Conservation (phyloP, 2,329 filamentous ascomycete genomes). For the Epichloe coenophiala region DNA sequence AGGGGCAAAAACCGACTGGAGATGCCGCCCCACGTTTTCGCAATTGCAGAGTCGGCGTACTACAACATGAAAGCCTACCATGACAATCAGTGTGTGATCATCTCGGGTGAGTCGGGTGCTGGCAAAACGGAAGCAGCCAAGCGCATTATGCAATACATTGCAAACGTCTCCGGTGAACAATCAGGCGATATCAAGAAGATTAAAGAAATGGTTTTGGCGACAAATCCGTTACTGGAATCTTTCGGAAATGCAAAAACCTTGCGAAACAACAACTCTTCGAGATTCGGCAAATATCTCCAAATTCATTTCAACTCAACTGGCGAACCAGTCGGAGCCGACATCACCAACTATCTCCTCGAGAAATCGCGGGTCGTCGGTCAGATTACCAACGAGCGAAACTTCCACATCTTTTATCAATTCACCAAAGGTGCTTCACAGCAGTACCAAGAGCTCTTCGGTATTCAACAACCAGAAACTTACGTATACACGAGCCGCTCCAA, state of each 20-base stretch:
- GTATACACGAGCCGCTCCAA: slow-evolving; percentile 88
- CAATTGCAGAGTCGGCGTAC: slow-evolving; percentile 89
- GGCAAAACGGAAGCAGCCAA: slow-evolving; percentile 98
- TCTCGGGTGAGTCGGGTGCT: slow-evolving; percentile 93
- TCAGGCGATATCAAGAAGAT: slow-evolving; percentile 87
- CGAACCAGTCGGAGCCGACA: slow-evolving; percentile 90
- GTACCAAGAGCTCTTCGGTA: slow-evolving; percentile 76
- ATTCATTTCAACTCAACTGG: slow-evolving; percentile 87
- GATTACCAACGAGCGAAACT: slow-evolving; percentile 90
- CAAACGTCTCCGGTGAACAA: slow-evolving; percentile 78
- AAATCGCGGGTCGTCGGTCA: slow-evolving; percentile 92
- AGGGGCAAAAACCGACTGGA: slow-evolving; percentile 94
- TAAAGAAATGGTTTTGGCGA: slow-evolving; percentile 98
- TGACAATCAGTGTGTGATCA: slow-evolving; percentile 98
- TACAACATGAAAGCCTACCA: slow-evolving; percentile 99
- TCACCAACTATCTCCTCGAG: slow-evolving; percentile 95
- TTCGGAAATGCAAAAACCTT: slow-evolving; percentile 98
- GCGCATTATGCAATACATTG: slow-evolving; percentile 99
- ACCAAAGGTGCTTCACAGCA: slow-evolving; percentile 83
- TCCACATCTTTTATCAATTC: slow-evolving; percentile 99
- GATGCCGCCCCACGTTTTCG: slow-evolving; percentile 90
- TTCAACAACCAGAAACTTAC: slow-evolving; percentile 87
- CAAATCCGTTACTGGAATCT: slow-evolving; percentile 90
- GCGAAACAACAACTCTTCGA: slow-evolving; percentile 96
- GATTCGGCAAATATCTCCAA: slow-evolving; percentile 96